Evolutionary conservation across 306 rosid species (phyloP).

Genomic region (Rosa multiflora): DNA sequence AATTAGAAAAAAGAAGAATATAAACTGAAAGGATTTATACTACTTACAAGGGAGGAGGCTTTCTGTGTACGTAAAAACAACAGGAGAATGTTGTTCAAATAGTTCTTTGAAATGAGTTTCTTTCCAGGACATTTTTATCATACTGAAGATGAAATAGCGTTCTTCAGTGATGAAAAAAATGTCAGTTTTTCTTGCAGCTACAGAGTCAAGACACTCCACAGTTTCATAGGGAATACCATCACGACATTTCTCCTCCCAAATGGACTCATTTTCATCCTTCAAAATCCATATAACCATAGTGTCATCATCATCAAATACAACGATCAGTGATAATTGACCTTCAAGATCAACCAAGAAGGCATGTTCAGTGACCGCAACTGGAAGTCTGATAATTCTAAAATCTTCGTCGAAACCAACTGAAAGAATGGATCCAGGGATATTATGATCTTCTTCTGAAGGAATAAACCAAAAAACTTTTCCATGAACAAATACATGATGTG

Average conservation of each 20-base stretch:
- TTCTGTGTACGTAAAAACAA: constrained; percentile 16
- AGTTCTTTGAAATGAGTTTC: not conserved
- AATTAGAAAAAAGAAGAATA: not conserved
- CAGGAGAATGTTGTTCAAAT: constrained; percentile 3
- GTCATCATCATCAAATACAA: constrained; percentile 17
- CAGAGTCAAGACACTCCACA: constrained; percentile 16
- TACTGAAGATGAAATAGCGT: constrained; percentile 8
- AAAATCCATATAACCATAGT: constrained; percentile 17
- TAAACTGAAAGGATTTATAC: not conserved
- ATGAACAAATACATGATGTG: constrained; percentile 18
- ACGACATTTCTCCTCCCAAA: constrained; percentile 24
- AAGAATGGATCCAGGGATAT: constrained; percentile 18
- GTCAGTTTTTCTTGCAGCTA: constrained; percentile 16
- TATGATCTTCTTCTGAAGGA: constrained; percentile 17
- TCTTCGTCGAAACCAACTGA: constrained; percentile 21
- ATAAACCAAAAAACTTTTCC: constrained; percentile 34
- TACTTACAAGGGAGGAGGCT: constrained; percentile 33
- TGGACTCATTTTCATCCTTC: not conserved
- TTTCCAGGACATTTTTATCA: not conserved
- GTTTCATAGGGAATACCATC: constrained; percentile 6
- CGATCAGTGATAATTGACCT: constrained; percentile 23
- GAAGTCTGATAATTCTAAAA: constrained; percentile 19
- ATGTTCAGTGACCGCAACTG: constrained; percentile 6
- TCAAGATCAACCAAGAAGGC: constrained; percentile 24
- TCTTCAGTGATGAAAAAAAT: constrained; percentile 22